phyloP scores from a whole-genome alignment of 257 asterid genomes.

The Gardenia jasminoides region DNA sequence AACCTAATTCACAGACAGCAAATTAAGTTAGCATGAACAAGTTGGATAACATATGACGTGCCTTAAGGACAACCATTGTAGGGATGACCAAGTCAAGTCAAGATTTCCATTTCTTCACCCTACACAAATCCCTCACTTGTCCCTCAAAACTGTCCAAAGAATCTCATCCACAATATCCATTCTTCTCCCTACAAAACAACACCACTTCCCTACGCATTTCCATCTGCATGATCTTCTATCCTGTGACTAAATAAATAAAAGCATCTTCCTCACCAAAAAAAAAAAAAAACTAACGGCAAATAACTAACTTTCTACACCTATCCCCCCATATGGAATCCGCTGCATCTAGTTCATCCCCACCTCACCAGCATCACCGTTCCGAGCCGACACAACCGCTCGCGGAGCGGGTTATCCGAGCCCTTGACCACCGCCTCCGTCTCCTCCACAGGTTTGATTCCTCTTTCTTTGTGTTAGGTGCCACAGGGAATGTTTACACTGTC shows the following conservation, averaged over 20 bases:
- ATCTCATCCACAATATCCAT: constrained; percentile 39
- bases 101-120: constrained; percentile 18
- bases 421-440: constrained; percentile 82
- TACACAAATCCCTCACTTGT: constrained; percentile 79
- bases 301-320: not conserved
- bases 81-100: constrained; percentile 25
- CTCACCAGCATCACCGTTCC: constrained; percentile 32
- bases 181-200: not conserved
- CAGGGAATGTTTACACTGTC: constrained; percentile 90
- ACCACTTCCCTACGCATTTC: too few species aligned
- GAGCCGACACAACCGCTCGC: constrained; percentile 54
- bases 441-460: constrained; percentile 75
- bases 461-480: constrained; percentile 80
- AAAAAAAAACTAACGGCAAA: constrained; percentile 20
- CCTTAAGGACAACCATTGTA: constrained; percentile 38
- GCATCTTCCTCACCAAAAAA: not conserved
- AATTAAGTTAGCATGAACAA: not conserved
- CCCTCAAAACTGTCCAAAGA: constrained; percentile 57
- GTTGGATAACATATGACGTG: constrained; percentile 34
- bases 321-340: constrained; percentile 50
- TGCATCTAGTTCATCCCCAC: constrained; percentile 50
- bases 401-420: constrained; percentile 73
- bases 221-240: not conserved
- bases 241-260: not conserved
- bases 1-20: too few species aligned